Conservation (phyloP, 192 early-diverging fungal genomes). For the Coemansia sp. region DNA sequence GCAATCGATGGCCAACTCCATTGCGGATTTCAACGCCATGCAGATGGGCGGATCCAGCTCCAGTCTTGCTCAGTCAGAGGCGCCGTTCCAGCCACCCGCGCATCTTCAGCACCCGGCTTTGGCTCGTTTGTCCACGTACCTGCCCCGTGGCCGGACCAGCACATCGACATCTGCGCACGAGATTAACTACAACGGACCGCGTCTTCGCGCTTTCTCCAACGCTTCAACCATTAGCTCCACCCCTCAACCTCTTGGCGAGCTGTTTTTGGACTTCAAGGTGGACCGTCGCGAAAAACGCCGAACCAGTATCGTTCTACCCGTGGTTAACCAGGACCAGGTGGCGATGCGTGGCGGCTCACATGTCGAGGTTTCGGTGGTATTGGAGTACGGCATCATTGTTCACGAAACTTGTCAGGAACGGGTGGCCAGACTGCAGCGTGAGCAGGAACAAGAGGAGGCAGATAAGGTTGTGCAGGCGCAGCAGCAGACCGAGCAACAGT, state of each 20-base stretch:
- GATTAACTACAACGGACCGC: constrained; percentile 39
- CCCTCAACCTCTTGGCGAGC: constrained; percentile 52
- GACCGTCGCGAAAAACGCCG: constrained; percentile 48
- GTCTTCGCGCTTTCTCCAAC: constrained; percentile 50
- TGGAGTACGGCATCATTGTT: constrained; percentile 57
- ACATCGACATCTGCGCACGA: constrained; percentile 42
- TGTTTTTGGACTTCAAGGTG: constrained; percentile 53
- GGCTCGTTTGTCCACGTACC: constrained; percentile 41
- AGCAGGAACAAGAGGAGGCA: constrained; percentile 19
- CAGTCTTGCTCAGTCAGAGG: not conserved
- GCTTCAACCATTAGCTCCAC: constrained; percentile 39
- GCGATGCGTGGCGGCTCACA: constrained; percentile 53
- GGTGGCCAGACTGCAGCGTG: not conserved
- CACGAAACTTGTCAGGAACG: constrained; percentile 46
- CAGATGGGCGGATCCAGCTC: not conserved
- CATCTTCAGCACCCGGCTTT: constrained; percentile 23
- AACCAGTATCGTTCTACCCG: constrained; percentile 47
- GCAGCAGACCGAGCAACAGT: constrained; percentile 36
- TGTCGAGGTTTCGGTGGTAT: constrained; percentile 51
- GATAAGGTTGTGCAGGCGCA: constrained; percentile 10
- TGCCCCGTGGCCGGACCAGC: constrained; percentile 41
- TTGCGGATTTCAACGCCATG: not conserved
- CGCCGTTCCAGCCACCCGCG: not conserved
- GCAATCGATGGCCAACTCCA: not conserved
- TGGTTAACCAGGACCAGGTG: constrained; percentile 52